phyloP scores from a whole-genome alignment of 306 rosid species.

The Rosa persica region DNA sequence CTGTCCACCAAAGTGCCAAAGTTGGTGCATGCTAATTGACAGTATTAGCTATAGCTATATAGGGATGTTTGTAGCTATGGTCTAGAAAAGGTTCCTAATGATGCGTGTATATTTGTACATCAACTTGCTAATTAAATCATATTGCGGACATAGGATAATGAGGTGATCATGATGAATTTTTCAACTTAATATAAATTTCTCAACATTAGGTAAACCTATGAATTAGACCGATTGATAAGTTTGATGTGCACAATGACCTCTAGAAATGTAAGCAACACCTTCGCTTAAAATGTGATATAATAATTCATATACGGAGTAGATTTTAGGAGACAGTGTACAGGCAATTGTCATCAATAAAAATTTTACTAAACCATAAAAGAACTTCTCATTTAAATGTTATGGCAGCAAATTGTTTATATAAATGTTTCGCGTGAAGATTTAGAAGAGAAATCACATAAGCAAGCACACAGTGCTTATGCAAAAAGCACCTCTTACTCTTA shows the following conservation, averaged over 20 bases:
- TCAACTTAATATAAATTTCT: background rate
- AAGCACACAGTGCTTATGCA: too few species aligned
- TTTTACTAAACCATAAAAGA: too few species aligned
- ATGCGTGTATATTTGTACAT: background rate
- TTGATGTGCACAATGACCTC: background rate
- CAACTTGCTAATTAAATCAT: background rate
- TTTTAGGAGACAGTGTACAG: too few species aligned
- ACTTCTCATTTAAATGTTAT: too few species aligned
- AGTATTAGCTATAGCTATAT: background rate
- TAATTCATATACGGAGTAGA: too few species aligned
- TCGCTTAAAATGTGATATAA: background rate
- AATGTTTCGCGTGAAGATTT: too few species aligned
- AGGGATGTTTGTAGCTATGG: background rate
- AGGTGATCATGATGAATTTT: slow-evolving; percentile 1
- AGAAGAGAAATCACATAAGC: too few species aligned
- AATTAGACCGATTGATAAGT: background rate
- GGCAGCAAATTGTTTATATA: too few species aligned
- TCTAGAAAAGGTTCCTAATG: background rate
- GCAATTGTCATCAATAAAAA: too few species aligned
- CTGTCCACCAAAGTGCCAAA: background rate
- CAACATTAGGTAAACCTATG: background rate
- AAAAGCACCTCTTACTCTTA: too few species aligned
- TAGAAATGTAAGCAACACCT: too few species aligned
- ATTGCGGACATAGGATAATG: background rate
- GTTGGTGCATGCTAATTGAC: background rate